Evolutionary conservation across 2,329 filamentous ascomycete species (phyloP).

Genomic region (Curvularia sp.): DNA sequence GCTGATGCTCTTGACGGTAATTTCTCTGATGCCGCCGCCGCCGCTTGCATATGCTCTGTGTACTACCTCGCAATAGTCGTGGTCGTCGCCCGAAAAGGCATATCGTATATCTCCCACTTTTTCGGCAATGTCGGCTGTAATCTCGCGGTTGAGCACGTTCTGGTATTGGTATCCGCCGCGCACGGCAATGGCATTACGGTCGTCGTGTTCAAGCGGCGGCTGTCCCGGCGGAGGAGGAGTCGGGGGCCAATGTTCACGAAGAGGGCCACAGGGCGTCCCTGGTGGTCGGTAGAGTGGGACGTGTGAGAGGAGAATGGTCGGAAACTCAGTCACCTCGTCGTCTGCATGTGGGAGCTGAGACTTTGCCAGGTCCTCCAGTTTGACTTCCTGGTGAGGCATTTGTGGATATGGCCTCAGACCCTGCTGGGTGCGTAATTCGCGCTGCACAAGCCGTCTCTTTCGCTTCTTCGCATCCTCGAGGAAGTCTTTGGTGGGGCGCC

Average conservation of each 20-base stretch:
- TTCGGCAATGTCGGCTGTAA: conserved; percentile 77
- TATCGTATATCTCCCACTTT: conserved; percentile 82
- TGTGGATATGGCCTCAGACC: conserved; percentile 64
- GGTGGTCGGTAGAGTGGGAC: conserved; percentile 85
- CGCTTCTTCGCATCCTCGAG: conserved; percentile 68
- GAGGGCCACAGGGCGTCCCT: conserved; percentile 85
- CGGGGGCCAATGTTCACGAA: conserved; percentile 83
- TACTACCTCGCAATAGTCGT: conserved; percentile 93
- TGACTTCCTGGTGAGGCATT: conserved; percentile 67
- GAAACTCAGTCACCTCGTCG: conserved; percentile 68
- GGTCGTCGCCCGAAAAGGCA: conserved; percentile 94
- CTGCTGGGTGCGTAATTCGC: conserved; percentile 70
- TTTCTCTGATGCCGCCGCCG: conserved; percentile 70
- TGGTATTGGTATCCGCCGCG: conserved; percentile 91
- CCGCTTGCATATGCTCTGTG: conserved; percentile 71
- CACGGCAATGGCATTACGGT: conserved; percentile 80
- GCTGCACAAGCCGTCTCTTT: conserved; percentile 72
- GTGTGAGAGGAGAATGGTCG: conserved; percentile 87
- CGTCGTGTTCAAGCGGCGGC: conserved; percentile 63
- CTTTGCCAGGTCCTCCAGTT: conserved; percentile 54
- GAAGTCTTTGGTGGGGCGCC: conserved; percentile 78
- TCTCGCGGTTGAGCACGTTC: conserved; percentile 80
- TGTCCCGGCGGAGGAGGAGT: conserved; percentile 67
- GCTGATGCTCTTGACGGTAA: conserved; percentile 92
- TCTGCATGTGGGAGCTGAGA: conserved; percentile 45